phyloP scores from a whole-genome alignment of 164 flowering plant species.

The Malania oleifera region DNA sequence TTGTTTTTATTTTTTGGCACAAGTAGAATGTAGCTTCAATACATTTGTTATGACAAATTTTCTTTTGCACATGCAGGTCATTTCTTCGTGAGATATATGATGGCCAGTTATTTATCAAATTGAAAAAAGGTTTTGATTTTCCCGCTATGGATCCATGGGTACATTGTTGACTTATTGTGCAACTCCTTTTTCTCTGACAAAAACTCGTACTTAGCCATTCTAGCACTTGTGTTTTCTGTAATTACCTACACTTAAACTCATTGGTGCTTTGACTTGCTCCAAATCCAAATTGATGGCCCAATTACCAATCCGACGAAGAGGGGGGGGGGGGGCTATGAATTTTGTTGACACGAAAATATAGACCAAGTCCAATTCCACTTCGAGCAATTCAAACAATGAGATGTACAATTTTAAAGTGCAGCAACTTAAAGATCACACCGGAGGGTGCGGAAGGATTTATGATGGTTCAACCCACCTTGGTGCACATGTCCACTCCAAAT shows the following conservation, averaged over 20 bases:
- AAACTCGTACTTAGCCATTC: not conserved
- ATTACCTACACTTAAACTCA: not conserved
- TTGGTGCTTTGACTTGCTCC: not conserved
- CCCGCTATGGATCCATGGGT: constrained; percentile 99
- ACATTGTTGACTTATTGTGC: constrained; percentile 1
- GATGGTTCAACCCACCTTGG: too few relatives aligned
- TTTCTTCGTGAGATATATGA: constrained; percentile 87
- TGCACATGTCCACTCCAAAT: too few relatives aligned
- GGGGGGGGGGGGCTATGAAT: too few relatives aligned
- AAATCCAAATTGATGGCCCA: not conserved
- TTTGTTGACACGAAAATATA: too few relatives aligned
- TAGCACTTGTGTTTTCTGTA: not conserved
- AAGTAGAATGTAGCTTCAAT: not conserved
- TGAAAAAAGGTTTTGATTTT: constrained; percentile 70
- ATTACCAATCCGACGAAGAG: too few relatives aligned
- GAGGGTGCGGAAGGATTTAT: too few relatives aligned
- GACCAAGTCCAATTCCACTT: too few relatives aligned
- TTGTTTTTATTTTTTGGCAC: not conserved
- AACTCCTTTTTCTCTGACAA: not conserved
- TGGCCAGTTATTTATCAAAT: constrained; percentile 73
- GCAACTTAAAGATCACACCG: too few relatives aligned
- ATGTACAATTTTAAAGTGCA: too few relatives aligned
- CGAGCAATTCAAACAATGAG: too few relatives aligned
- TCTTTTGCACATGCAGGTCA: constrained; percentile 38
- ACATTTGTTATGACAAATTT: not conserved